Percentiles rank a stretch among this genome's conserved stretches.
Evolutionary conservation across 768 basidiomycete genomes (phyloP).

Genomic region (Podaxis sp.): DNA sequence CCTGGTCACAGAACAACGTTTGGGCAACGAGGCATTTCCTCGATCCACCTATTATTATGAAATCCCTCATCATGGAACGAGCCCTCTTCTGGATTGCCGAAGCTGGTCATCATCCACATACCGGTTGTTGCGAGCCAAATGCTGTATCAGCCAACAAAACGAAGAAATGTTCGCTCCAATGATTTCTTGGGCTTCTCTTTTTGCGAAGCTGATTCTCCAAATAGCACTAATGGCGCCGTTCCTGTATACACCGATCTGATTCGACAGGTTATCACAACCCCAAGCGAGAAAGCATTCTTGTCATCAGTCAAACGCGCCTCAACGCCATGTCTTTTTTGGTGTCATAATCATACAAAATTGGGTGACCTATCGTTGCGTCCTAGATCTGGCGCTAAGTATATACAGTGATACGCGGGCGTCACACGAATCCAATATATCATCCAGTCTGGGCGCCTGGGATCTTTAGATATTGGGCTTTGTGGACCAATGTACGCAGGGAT

Average conservation of each 20-base stretch:
- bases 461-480: no score
- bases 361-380: no score
- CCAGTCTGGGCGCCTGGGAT: no score
- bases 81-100: not conserved
- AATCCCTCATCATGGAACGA: not conserved
- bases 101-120: not conserved
- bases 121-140: no score
- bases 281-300: not conserved
- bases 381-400: no score
- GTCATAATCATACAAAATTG: no score
- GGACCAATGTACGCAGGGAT: no score
- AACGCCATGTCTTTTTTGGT: no score
- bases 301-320: not conserved
- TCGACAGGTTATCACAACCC: not conserved
- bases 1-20: not conserved
- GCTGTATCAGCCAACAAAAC: not conserved
- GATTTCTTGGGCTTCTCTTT: not conserved
- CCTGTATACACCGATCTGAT: not conserved
- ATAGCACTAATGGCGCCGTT: not conserved
- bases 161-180: not conserved
- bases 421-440: no score
- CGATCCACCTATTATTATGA: not conserved
- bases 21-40: not conserved
- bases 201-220: not conserved
- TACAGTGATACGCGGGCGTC: no score